Base-by-base conservation (phyloP, 768 basidiomycete species). In the Psilocybe tampanensis region DNA sequence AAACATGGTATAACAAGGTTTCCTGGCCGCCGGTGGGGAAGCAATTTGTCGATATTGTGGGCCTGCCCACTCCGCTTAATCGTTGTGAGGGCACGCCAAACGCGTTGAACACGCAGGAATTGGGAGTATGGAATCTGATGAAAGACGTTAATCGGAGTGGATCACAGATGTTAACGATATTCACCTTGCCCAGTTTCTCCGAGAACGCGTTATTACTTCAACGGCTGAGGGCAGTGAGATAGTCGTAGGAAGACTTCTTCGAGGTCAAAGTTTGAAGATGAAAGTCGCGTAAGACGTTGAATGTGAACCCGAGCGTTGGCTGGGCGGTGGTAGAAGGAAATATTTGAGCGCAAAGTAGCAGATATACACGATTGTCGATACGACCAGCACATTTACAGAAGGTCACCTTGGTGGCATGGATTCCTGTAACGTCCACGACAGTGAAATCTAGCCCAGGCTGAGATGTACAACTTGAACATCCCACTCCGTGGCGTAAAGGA, bases 221-320 rank as follows among this genome's bases (percentile, higher is more conserved):
- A 41, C 60, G 26, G 13, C 51, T 56, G 1, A 74, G 45, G 11
- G 64, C 57, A 26, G 54, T 44, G 42, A 64, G 47, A 44, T 69
- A 78, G 47, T 76, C 71, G 36, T 70, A 72, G 0, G 60, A 55
- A 0, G 68, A 66, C 5, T 66, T 59, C 55, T 77, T 77, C 2
- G 66, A 74, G 18, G 71, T 52, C 1, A 74, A 53, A 0, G 60
- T 68, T 22, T 71, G 66, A 2, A 68, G 9, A 18, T 77, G 72
- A 39, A 74, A 77, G 15, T 59, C 43, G 1, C 70, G 42, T 44
- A 71, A 59, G 1, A 64, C 17, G 12, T 52, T 52, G 32, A 67
- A 66, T 8, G 63, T 63, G 43, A 66, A 64, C 8, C 43, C 64
- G 0, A 60, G 63, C 39, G 55, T 47, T 8, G 64, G 66, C 8